phyloP scores from a whole-genome alignment of 768 basidiomycete species.

The Tephrocybe rancida region DNA sequence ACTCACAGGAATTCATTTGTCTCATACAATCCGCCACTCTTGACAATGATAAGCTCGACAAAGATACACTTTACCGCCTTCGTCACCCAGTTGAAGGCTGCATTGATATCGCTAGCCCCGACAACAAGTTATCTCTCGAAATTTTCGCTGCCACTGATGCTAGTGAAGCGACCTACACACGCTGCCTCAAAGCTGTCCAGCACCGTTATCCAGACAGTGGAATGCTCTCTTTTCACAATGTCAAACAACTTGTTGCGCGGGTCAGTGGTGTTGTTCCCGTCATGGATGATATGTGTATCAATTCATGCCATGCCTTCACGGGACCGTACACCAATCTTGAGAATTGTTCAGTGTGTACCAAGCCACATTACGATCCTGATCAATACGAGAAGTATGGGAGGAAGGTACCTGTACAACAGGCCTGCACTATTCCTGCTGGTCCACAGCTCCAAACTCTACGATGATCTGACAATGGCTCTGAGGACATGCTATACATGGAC shows the following conservation, averaged over 20 bases:
- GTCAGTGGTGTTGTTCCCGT: slow-evolving; percentile 15
- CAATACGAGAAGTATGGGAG: not conserved
- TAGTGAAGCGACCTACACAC: slow-evolving; percentile 8
- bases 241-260: slow-evolving; percentile 10
- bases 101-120: not conserved
- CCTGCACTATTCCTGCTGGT: not conserved
- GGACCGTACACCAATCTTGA: slow-evolving; percentile 20
- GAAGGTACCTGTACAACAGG: slow-evolving; percentile 2
- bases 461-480: not conserved
- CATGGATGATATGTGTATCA: slow-evolving; percentile 26
- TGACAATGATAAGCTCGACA: slow-evolving; percentile 11
- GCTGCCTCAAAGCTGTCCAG: slow-evolving; percentile 2
- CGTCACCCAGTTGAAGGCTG: not conserved
- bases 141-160: not conserved
- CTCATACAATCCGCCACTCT: slow-evolving; percentile 12
- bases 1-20: slow-evolving; percentile 13
- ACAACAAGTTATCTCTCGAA: slow-evolving; percentile 1
- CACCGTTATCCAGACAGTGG: slow-evolving; percentile 4
- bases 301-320: slow-evolving; percentile 25
- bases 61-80: not conserved
- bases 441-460: not conserved
- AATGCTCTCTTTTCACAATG: slow-evolving; percentile 8
- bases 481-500: slow-evolving; percentile 11
- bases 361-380: not conserved
- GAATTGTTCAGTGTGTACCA: slow-evolving; percentile 9